phyloP scores from a whole-genome alignment of 106 monocot genomes.

The Dendrobium catenatum region DNA sequence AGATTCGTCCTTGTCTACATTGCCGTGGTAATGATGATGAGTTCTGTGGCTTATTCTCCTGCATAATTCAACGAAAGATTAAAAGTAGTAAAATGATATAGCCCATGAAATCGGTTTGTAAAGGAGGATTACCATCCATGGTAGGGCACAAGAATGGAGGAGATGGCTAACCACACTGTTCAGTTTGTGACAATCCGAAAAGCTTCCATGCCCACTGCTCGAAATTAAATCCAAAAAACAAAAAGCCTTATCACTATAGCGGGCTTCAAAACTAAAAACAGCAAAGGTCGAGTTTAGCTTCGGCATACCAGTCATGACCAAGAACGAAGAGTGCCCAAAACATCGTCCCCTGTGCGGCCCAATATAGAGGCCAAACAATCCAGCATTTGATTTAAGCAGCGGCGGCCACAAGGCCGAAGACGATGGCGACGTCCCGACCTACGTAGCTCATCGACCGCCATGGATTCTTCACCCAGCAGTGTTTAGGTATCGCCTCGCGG shows the following conservation, averaged over 20 bases:
- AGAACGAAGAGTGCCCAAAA: constrained; percentile 95
- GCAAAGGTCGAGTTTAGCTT: not conserved
- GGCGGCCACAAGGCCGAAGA: constrained; percentile 29
- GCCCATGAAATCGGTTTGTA: constrained; percentile 1
- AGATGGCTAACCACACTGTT: constrained; percentile 34
- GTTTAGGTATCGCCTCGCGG: constrained; percentile 56
- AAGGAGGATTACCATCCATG: no score
- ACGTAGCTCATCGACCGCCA: constrained; percentile 69
- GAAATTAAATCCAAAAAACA: not conserved
- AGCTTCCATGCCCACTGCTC: constrained; percentile 86
- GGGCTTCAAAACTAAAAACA: not conserved
- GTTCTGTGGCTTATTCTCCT: constrained; percentile 97
- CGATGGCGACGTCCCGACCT: constrained; percentile 43
- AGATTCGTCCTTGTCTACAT: constrained; percentile 92
- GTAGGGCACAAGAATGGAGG: no score
- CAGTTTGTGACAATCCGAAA: constrained; percentile 42
- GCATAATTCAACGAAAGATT: not conserved
- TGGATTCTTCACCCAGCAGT: constrained; percentile 60
- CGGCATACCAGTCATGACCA: constrained; percentile 78
- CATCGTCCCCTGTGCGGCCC: constrained; percentile 85
- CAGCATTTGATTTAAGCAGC: constrained; percentile 33
- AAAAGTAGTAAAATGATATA: not conserved
- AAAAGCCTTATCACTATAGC: not conserved
- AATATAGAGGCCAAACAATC: constrained; percentile 61
- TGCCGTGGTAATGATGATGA: constrained; percentile 94